Evolutionary conservation across 495 filamentous ascomycete genomes (phyloP), one percentile per base, ranked within the genome.

Genomic region (Sordaria brevicollis): DNA sequence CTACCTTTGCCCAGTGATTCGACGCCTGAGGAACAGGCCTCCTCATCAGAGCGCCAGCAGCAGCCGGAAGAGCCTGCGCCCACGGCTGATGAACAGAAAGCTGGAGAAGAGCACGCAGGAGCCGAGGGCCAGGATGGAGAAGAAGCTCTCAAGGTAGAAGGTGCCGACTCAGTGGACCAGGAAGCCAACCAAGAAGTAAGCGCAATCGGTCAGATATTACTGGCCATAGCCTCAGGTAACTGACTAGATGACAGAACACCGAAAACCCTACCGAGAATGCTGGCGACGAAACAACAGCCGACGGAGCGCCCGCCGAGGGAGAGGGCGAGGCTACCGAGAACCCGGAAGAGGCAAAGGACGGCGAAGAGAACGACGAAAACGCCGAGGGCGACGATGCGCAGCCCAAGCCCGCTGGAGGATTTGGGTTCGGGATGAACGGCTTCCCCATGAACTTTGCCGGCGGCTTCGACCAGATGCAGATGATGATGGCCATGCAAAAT

Each of bases 401-500:
- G 43, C 79, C 76, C 35, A 77, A 75, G 62, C 73, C 75, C 66
- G 73, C 75, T 62, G 76, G 78, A 67, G 82, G 74, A 35, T 78
- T 80, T 72, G 83, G 82, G 37, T 83, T 86, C 68, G 74, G 78
- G 25, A 83, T 78, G 77, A 83, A 81, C 67, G 85, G 84, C 68
- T 91, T 91, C 72, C 81, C 86, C 68, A 91, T 92, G 89, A 86
- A 84, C 70, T 91, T 90, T 80, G 85, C 82, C 74, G 87, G 83
- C 68, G 87, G 82, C 72, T 89, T 94, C 76, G 92, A 87, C 77
- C 88, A 91, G 72, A 96, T 88, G 86, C 86, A 86, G 68, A 86
- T 86, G 85, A 85, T 88, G 85, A 86, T 88, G 85, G 83, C 87
- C 72, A 93, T 93, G 89, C 85, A 89, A 70, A 90, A 87, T 78